A percentile compares a stretch with the other conserved stretches of the same genome.
Conservation (phyloP, 345 rosid species). For the Syzygium grande region DNA sequence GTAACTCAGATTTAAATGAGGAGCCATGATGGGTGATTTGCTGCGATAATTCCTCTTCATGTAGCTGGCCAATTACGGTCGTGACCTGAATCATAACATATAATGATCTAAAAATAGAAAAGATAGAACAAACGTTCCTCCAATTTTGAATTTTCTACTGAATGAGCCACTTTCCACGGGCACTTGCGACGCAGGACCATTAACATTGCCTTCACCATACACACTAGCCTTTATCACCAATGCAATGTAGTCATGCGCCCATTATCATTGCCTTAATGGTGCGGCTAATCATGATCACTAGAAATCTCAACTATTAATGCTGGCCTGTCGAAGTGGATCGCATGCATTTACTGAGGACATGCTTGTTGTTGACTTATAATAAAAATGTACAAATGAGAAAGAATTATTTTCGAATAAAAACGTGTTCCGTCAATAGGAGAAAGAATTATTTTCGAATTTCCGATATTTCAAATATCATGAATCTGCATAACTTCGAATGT, state of each 20-base stretch:
- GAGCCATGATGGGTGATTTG: not conserved
- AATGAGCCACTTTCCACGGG: not conserved
- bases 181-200: not conserved
- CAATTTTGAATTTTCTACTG: not conserved
- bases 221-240: not conserved
- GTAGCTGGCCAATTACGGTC: not conserved
- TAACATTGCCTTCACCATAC: not conserved
- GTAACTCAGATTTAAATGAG: not conserved
- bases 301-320: not conserved
- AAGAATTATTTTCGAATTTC: not conserved
- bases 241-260: not conserved
- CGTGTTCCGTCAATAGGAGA: not conserved
- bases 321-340: not conserved
- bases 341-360: not conserved
- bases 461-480: not conserved
- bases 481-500: not conserved
- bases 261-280: not conserved
- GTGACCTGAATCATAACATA: not conserved
- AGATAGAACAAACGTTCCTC: not conserved
- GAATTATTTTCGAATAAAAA: not conserved
- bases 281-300: not conserved
- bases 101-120: not conserved
- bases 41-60: not conserved
- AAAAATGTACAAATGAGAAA: not conserved
- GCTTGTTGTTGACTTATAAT: not conserved